phyloP scores from a whole-genome alignment of 768 basidiomycete species.

The Rhizopogon salebrosus region DNA sequence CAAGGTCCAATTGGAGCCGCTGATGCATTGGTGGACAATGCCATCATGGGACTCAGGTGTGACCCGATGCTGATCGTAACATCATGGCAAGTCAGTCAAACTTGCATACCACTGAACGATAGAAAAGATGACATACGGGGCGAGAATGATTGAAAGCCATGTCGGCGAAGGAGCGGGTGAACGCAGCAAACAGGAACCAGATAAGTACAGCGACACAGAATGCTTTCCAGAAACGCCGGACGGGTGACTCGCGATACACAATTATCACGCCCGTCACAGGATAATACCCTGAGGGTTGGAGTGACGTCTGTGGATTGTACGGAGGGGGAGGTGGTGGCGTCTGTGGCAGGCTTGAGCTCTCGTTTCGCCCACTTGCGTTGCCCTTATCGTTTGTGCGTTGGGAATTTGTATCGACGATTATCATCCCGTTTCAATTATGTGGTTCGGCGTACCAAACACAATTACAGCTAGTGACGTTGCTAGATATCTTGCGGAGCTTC shows the following conservation, averaged over 20 bases:
- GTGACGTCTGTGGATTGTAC: not conserved
- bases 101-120: not conserved
- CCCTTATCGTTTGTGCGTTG: not conserved
- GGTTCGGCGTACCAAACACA: too few species aligned
- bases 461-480: too few species aligned
- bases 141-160: not conserved
- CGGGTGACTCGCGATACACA: constrained; percentile 1
- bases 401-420: not conserved
- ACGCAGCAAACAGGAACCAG: constrained; percentile 11
- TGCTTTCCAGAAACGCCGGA: constrained; percentile 21
- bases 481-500: too few species aligned
- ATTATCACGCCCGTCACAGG: not conserved
- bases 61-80: not conserved
- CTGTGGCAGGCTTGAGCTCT: not conserved
- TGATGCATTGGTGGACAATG: constrained; percentile 10
- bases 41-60: not conserved
- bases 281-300: not conserved
- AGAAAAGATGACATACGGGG: not conserved
- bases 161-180: not conserved
- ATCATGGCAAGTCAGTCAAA: not conserved
- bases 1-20: constrained; percentile 15
- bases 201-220: constrained; percentile 19
- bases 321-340: constrained; percentile 2
- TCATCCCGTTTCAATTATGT: too few species aligned
- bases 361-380: not conserved